Percentiles rank a stretch among this genome's conserved stretches.
Conservation (phyloP, 306 rosid species). For the Ammopiptanthus mongolicus region DNA sequence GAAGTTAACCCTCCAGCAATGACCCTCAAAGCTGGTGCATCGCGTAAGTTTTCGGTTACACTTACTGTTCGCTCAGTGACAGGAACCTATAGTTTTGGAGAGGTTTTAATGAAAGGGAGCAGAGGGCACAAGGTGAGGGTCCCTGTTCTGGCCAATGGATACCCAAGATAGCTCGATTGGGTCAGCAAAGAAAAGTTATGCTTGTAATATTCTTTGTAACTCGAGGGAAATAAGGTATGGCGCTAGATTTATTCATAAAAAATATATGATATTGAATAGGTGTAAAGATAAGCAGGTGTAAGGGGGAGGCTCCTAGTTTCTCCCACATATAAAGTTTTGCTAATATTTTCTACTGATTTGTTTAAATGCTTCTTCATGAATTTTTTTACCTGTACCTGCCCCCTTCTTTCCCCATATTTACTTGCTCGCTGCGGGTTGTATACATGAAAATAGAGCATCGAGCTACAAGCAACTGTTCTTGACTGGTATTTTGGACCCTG, state of each 20-base stretch:
- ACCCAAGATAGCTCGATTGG: slow-evolving; percentile 41
- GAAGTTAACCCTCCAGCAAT: slow-evolving; percentile 81
- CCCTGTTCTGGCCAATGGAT: slow-evolving; percentile 90
- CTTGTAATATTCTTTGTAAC: slow-evolving; percentile 91
- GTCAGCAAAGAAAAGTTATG: slow-evolving; percentile 27
- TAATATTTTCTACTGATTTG: slow-evolving; percentile 38
- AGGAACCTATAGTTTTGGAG: slow-evolving; percentile 81
- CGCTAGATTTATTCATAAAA: slow-evolving; percentile 47
- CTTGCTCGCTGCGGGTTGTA: neutral
- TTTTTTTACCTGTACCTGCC: neutral
- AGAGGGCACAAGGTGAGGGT: slow-evolving; percentile 94
- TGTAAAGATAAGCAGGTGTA: slow-evolving; percentile 64
- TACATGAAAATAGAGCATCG: neutral
- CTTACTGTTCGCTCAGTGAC: slow-evolving; percentile 78
- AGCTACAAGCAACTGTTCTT: too few relatives aligned
- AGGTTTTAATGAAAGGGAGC: slow-evolving; percentile 87
- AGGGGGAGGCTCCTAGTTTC: slow-evolving; percentile 42
- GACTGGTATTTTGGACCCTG: too few relatives aligned
- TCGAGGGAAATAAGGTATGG: slow-evolving; percentile 68
- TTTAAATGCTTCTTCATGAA: neutral
- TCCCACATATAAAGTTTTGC: slow-evolving; percentile 60
- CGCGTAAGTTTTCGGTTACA: slow-evolving; percentile 64
- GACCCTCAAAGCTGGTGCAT: slow-evolving; percentile 74
- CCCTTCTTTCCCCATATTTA: neutral
- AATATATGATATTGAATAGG: slow-evolving; percentile 42